Evolutionary conservation across 805 yeast genomes (phyloP).

Genomic region (Candida sphagnicola): DNA sequence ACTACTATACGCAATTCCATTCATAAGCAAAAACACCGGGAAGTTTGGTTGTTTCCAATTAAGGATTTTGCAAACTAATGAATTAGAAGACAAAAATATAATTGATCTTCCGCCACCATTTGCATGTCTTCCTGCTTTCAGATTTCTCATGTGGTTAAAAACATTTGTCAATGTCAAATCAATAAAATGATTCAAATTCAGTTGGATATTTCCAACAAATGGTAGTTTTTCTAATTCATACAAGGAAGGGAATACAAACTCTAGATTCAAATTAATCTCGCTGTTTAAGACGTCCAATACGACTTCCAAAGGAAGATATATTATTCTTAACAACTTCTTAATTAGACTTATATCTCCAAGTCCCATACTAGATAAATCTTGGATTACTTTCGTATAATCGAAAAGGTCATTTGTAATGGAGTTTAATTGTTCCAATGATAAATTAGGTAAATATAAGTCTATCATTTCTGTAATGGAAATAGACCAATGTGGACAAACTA

Average conservation of each 20-base stretch:
- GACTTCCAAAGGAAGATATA: slow-evolving; percentile 57
- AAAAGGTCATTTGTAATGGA: slow-evolving; percentile 36
- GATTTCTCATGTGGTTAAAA: slow-evolving; percentile 68
- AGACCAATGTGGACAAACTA: slow-evolving; percentile 69
- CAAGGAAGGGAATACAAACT: slow-evolving; percentile 71
- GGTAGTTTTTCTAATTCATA: slow-evolving; percentile 37
- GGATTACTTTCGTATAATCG: slow-evolving; percentile 36
- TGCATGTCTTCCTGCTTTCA: slow-evolving; percentile 19
- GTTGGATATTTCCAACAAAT: slow-evolving; percentile 37
- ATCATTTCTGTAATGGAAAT: slow-evolving; percentile 49
- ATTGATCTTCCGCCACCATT: slow-evolving; percentile 48
- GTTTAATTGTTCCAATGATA: slow-evolving; percentile 45
- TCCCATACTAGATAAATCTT: slow-evolving; percentile 35
- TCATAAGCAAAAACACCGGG: slow-evolving; percentile 85
- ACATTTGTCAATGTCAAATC: slow-evolving; percentile 69
- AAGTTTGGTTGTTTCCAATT: slow-evolving; percentile 99
- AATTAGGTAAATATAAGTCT: slow-evolving; percentile 56
- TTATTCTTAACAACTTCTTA: slow-evolving; percentile 40
- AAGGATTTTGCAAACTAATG: slow-evolving; percentile 85
- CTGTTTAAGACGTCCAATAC: slow-evolving; percentile 54
- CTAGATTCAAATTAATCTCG: slow-evolving; percentile 65
- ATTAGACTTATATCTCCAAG: slow-evolving; percentile 35
- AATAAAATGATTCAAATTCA: slow-evolving; percentile 67
- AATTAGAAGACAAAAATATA: slow-evolving; percentile 81
- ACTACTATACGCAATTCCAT: slow-evolving; percentile 47